Evolutionary conservation across 176 grass and related monocot species (phyloP), one percentile per base, ranked within the genome.

Genomic region (Pontederia paniculata): DNA sequence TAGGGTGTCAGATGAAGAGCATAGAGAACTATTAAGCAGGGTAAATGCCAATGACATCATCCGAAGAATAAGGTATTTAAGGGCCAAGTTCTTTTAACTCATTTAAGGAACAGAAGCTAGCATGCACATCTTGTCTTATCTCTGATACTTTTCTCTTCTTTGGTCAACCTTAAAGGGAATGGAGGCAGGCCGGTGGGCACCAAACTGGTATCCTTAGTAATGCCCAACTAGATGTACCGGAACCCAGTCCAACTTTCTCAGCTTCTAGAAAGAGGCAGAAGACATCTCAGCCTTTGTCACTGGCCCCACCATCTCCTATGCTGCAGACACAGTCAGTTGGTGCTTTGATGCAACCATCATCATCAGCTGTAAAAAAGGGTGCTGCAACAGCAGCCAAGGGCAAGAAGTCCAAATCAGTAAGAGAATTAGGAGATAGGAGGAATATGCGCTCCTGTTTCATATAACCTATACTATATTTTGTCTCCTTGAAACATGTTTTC

Each of bases 201-300:
- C 83, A 81, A 57, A 47, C 78, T 74, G 74, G 57, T 48, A 48
- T 88, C 62, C 52, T 66, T 25, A 73, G 68, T 68, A 85, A 82
- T 79, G 72, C 74, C 57, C 93, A 84, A 58, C 69, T 70, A 28
- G 21, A 84, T 68, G 80, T 88, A 41, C 63, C 75, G 4, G 66
- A 65, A 25, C 77, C 83, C 21, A 91, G 83, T 54, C 83, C 93
- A 48, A 82, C 74, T 9, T 54, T 81, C 12, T 88, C 78, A 51
- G 85, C 93, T 66, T 77, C 74, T 16, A 78, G 87, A 48, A 98
- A 98, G 83, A 88, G 93, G 77, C 93, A 91, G 71, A 90, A 87
- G 60, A 91, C 71, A 58, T 80, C 91, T 14, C 91, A 87, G 79
- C 54, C 80, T 63, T 59, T 84, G 21, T 78, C 80, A 57, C 48